Base-by-base conservation (phyloP, 31 red algal species). In the Endocladia muricata region DNA sequence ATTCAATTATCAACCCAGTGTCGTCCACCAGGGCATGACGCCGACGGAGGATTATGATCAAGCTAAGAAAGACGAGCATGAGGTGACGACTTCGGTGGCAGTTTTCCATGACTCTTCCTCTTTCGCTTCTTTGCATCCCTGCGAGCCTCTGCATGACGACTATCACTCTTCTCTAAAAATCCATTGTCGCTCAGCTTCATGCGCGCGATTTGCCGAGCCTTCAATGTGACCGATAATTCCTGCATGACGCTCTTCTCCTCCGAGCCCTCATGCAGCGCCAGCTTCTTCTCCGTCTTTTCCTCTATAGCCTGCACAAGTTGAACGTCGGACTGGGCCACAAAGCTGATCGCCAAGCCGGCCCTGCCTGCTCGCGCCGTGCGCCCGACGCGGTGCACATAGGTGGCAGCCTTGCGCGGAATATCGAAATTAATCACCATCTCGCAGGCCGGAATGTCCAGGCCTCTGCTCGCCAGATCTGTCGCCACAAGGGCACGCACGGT, bases 301-400 rank as follows among this genome's bases (percentile, higher is more conserved):
- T 97, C 94, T 32, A 97, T 85, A 17, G 83, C 85, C 25, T 92
- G 89, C 28, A 92, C 55, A 1, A 97, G 57, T 15, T 76, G 65
- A 11, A 92, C 71, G 44, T 97, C 94, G 25, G 70, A 63, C 72
- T 98, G 79, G 32, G 84, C 68, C 0, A 98, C 88, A 70, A 98
- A 78, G 41, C 69, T 91, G 33, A 94, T 55, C 4, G 91, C 84
- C 6, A 74, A 31, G 13, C 96, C 96, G n/a, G 25, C 68, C 1
- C 82, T 68, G 2, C 91, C 96, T 17, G 92, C 92, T 22, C 96
- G 87, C 1, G 91, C 96, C 9, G 96, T 98, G 15, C 96, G 77
- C 4, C 96, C 96, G 1, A 94, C 91, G 35, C 96, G 91, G 55
- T 98, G 96, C 15, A 98, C 88, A 61, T 98, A 98, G 22, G 83